phyloP scores from a whole-genome alignment of 2,329 filamentous ascomycete species.

The Ceratocystis harringtonii region DNA sequence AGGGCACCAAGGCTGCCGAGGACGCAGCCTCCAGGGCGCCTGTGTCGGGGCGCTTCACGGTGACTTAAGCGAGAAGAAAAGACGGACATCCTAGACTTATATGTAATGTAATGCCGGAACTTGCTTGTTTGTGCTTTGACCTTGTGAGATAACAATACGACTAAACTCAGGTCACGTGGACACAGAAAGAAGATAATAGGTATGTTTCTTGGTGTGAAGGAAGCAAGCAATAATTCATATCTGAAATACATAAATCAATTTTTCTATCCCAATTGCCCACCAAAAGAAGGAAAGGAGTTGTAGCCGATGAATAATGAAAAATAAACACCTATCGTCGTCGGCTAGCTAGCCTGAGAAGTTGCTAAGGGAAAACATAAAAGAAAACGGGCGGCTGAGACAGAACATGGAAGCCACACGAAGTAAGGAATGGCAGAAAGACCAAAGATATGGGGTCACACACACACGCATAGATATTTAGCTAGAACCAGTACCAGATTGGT shows the following conservation, averaged over 20 bases:
- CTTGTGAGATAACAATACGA: too few species aligned
- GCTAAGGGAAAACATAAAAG: neutral
- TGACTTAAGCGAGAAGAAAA: conserved; percentile 41
- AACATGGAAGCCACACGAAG: neutral
- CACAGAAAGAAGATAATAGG: neutral
- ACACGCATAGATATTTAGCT: neutral
- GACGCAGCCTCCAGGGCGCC: conserved; percentile 73
- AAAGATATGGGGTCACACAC: neutral
- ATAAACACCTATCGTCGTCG: neutral
- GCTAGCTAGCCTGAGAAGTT: neutral
- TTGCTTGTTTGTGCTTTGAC: neutral
- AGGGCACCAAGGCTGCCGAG: conserved; percentile 77
- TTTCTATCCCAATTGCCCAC: neutral
- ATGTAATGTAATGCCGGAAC: neutral
- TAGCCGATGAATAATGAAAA: too few species aligned
- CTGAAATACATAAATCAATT: neutral
- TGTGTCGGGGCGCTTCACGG: conserved; percentile 69
- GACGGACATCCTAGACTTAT: neutral
- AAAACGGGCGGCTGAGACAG: neutral
- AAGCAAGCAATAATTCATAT: too few species aligned
- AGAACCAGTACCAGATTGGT: conserved; percentile 4
- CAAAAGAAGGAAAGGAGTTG: too few species aligned
- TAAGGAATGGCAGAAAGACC: neutral
- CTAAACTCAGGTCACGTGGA: neutral
- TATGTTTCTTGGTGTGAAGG: too few species aligned